These are phyloP conservation scores for Scheffersomyces amazonensis DNA, from an alignment of 805 yeast species.

Conservation along the genomic window DNA sequence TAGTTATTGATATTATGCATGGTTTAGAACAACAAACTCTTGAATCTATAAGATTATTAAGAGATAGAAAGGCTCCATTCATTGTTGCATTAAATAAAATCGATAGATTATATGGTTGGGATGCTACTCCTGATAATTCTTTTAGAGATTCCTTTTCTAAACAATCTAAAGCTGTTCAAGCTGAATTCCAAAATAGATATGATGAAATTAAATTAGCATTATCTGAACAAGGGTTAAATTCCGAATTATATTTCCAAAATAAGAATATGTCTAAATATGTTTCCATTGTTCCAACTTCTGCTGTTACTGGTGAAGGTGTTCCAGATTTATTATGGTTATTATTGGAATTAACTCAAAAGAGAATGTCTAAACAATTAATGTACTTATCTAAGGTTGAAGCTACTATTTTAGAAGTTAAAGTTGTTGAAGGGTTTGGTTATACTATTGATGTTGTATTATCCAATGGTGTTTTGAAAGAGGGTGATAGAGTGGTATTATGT, in stretches of 20 bases:
- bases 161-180: slow-evolving; percentile 82
- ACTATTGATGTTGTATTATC: slow-evolving; percentile 97
- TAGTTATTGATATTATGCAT: slow-evolving; percentile 98
- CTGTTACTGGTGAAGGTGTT: slow-evolving; percentile 99
- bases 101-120: slow-evolving; percentile 97
- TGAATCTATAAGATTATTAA: slow-evolving; percentile 85
- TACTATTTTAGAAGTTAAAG: slow-evolving; percentile 95
- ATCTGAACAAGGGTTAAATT: slow-evolving; percentile 97
- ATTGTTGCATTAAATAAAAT: slow-evolving; percentile 96
- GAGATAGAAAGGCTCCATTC: slow-evolving; percentile 98
- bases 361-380: slow-evolving; percentile 98
- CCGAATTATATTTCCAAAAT: slow-evolving; percentile 94
- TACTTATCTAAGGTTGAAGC: slow-evolving; percentile 93
- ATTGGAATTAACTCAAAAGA: slow-evolving; percentile 92
- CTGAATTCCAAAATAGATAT: slow-evolving; percentile 87
- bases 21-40: slow-evolving; percentile 98
- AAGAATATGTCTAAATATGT: slow-evolving; percentile 90
- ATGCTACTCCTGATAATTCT: slow-evolving; percentile 83
- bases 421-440: slow-evolving; percentile 97
- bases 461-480: slow-evolving; percentile 93
- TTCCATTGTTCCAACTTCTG: slow-evolving; percentile 97
- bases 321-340: slow-evolving; percentile 96
- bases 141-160: slow-evolving; percentile 89
- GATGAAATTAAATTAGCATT: slow-evolving; percentile 83
- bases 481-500: slow-evolving; percentile 92